These are phyloP conservation scores for Sutorius australiensis DNA, from an alignment of 768 basidiomycete species.

Conservation along the genomic window DNA sequence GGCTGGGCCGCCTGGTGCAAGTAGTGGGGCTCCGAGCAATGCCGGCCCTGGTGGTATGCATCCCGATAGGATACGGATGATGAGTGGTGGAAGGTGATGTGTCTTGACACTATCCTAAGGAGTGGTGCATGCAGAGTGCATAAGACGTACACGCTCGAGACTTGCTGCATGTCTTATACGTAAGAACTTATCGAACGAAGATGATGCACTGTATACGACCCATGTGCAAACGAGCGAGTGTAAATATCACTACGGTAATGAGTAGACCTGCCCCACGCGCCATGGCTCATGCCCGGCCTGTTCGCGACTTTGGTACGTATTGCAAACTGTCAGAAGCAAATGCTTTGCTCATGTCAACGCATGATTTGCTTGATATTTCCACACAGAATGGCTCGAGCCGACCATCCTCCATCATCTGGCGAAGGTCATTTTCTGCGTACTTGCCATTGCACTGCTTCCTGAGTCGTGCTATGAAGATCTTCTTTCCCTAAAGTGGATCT, in stretches of 20 bases:
- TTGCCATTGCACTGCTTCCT: conserved; percentile 33
- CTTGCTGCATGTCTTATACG: not conserved
- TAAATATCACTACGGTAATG: not conserved
- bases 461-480: conserved; percentile 35
- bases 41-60: conserved; percentile 70
- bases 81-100: conserved; percentile 39
- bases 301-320: conserved; percentile 7
- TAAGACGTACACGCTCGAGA: not conserved
- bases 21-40: conserved; percentile 28
- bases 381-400: conserved; percentile 45
- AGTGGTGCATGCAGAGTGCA: not conserved
- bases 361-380: conserved; percentile 30
- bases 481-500: conserved; percentile 26
- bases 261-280: not conserved
- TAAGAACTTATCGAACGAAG: not conserved
- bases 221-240: too few species aligned
- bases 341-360: conserved; percentile 15
- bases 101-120: not conserved
- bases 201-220: not conserved
- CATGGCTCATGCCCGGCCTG: not conserved
- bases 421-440: conserved; percentile 34
- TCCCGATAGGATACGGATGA: conserved; percentile 80
- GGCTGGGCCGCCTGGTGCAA: conserved; percentile 37
- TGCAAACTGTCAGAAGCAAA: conserved; percentile 23
- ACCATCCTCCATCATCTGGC: conserved; percentile 36